Evolutionary conservation across 108 stramenopile species (phyloP).

Genomic region (Cyclostephanos tholiformis): DNA sequence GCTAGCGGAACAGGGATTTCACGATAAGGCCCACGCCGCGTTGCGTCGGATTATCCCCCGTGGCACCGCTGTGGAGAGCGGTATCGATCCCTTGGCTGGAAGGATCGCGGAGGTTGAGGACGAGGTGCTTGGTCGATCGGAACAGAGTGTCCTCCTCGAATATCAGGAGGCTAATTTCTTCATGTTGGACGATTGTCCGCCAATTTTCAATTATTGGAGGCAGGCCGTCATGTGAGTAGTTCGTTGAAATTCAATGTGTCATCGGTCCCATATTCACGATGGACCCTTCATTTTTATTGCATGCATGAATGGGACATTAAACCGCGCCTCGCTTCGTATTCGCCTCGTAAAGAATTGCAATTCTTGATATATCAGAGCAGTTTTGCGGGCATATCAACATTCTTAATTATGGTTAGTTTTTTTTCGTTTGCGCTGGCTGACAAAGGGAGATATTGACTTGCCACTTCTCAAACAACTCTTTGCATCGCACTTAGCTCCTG

Average conservation of each 20-base stretch:
- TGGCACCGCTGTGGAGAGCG: not conserved
- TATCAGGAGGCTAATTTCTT: constrained; percentile 32
- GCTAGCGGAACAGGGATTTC: constrained; percentile 49
- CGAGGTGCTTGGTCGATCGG: constrained; percentile 13
- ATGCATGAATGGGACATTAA: not conserved
- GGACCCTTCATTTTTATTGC: not conserved
- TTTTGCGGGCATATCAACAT: constrained; percentile 61
- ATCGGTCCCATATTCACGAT: not conserved
- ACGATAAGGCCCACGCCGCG: constrained; percentile 51
- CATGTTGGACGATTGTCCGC: constrained; percentile 28
- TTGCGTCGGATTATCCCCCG: constrained; percentile 31
- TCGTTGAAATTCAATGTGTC: not conserved
- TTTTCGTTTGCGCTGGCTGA: not conserved
- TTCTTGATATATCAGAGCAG: constrained; percentile 56
- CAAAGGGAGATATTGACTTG: not conserved
- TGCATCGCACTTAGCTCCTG: constrained; percentile 19
- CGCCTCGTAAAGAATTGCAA: constrained; percentile 20
- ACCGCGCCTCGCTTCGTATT: not conserved
- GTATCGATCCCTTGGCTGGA: constrained; percentile 8
- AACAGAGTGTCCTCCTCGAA: constrained; percentile 6
- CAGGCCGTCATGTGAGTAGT: constrained; percentile 38
- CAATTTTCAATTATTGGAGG: constrained; percentile 46
- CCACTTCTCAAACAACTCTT: not conserved
- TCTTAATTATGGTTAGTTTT: constrained; percentile 44
- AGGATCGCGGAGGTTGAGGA: constrained; percentile 20